A percentile compares a stretch with the other conserved stretches of the same genome.
These are phyloP conservation scores for Termitomyces sp. DNA, from an alignment of 768 basidiomycete species.

Conservation along the genomic window DNA sequence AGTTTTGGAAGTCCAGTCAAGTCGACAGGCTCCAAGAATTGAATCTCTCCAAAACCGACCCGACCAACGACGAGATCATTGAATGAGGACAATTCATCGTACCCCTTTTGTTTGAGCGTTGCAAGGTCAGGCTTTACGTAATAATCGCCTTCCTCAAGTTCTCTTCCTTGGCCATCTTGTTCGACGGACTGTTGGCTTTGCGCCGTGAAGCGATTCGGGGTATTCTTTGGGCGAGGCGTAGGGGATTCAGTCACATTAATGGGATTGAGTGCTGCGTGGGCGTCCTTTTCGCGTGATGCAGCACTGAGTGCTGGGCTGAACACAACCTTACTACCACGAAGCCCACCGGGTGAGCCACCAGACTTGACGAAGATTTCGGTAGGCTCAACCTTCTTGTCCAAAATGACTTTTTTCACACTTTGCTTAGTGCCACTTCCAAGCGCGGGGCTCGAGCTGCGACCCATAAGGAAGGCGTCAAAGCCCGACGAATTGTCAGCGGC, in stretches of 20 bases:
- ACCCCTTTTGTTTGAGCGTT: constrained; percentile 63
- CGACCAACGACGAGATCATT: constrained; percentile 82
- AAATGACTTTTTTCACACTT: constrained; percentile 89
- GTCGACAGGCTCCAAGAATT: constrained; percentile 76
- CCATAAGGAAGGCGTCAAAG: constrained; percentile 63
- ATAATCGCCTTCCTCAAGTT: constrained; percentile 83
- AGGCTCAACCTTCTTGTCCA: constrained; percentile 81
- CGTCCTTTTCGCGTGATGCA: constrained; percentile 71
- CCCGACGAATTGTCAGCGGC: constrained; percentile 38
- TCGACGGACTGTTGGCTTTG: constrained; percentile 22
- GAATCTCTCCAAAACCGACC: constrained; percentile 87
- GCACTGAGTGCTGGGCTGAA: constrained; percentile 75
- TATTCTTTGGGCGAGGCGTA: constrained; percentile 30
- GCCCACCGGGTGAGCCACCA: constrained; percentile 38
- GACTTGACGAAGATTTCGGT: constrained; percentile 59
- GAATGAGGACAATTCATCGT: constrained; percentile 70
- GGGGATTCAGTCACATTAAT: constrained; percentile 27
- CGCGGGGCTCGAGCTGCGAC: constrained; percentile 53
- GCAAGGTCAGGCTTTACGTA: constrained; percentile 80
- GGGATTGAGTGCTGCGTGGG: constrained; percentile 28
- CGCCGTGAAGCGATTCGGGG: constrained; percentile 36
- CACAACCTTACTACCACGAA: constrained; percentile 48
- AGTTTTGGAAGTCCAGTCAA: constrained; percentile 81
- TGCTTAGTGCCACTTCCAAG: constrained; percentile 66
- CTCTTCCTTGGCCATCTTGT: constrained; percentile 21